These are phyloP conservation scores for Ophiocordyceps australis DNA, from an alignment of 2,329 filamentous ascomycete genomes.

Conservation along the genomic window DNA sequence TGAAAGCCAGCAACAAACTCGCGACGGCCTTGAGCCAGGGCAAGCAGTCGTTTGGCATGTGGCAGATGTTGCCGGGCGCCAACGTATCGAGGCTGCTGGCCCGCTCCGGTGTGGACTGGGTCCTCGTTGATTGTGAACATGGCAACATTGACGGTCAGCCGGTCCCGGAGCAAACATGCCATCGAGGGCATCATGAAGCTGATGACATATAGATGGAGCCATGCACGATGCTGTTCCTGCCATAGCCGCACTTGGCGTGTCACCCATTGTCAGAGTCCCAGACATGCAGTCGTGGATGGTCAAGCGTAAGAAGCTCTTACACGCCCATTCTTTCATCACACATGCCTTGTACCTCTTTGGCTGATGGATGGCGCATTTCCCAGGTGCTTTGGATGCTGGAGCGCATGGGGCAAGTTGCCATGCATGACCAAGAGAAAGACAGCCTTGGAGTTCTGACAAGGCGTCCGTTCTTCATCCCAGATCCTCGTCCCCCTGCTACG, in stretches of 20 bases:
- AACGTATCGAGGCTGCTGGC: constrained; percentile 43
- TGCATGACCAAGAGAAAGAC: constrained; percentile 4
- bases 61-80: constrained; percentile 44
- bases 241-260: constrained; percentile 25
- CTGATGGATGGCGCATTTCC: constrained; percentile 1
- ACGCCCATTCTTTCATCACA: too few species aligned
- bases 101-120: constrained; percentile 44
- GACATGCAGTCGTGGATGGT: constrained; percentile 28
- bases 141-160: constrained; percentile 27
- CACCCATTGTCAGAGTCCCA: constrained; percentile 30
- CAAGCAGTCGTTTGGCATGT: constrained; percentile 34
- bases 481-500: constrained; percentile 26
- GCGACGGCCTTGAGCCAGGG: constrained; percentile 28
- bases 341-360: neutral
- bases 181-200: neutral
- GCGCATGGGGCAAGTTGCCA: constrained; percentile 25
- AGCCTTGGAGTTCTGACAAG: too few species aligned
- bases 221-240: constrained; percentile 37
- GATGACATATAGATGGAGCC: constrained; percentile 16
- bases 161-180: too few species aligned
- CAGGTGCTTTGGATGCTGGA: constrained; percentile 29
- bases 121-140: constrained; percentile 40
- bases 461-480: constrained; percentile 8
- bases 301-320: constrained; percentile 23
- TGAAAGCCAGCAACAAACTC: constrained; percentile 28